Conservation (phyloP, 495 filamentous ascomycete species). For the Penicillium pulvis region DNA sequence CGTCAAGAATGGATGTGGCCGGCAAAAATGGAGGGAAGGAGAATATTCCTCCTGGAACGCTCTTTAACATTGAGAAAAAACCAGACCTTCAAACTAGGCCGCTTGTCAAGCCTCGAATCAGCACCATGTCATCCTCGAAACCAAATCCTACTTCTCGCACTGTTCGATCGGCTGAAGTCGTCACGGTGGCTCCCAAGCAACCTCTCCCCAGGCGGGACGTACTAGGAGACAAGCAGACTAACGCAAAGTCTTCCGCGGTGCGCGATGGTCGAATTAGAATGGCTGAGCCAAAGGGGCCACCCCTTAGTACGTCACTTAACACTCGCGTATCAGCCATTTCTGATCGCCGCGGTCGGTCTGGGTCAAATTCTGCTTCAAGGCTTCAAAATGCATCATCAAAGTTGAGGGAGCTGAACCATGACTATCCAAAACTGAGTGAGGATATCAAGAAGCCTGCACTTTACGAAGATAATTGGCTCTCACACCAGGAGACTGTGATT, state of each 20-base stretch:
- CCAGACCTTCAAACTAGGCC: not conserved
- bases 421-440: slow-evolving; percentile 58
- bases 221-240: slow-evolving; percentile 17
- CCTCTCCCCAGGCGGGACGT: slow-evolving; percentile 4
- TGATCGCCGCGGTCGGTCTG: slow-evolving; percentile 18
- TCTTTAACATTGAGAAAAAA: slow-evolving; percentile 23
- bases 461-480: slow-evolving; percentile 69
- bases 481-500: slow-evolving; percentile 62
- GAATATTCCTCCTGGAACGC: slow-evolving; percentile 45
- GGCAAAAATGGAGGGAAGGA: slow-evolving; percentile 52
- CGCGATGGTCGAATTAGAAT: not conserved
- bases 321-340: slow-evolving; percentile 15
- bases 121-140: slow-evolving; percentile 8
- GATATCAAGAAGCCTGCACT: slow-evolving; percentile 57
- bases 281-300: slow-evolving; percentile 3
- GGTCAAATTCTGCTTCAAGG: slow-evolving; percentile 25
- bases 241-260: slow-evolving; percentile 9
- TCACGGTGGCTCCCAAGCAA: not conserved
- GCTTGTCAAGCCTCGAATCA: not conserved
- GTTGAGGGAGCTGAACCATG: slow-evolving; percentile 26
- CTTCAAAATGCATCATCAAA: slow-evolving; percentile 8
- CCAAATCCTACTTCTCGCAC: slow-evolving; percentile 8
- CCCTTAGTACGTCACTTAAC: slow-evolving; percentile 13
- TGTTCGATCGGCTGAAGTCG: slow-evolving; percentile 5
- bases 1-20: slow-evolving; percentile 32